phyloP scores from a whole-genome alignment of 1,284 basidiomycete species.

The Golubevia sp. region DNA sequence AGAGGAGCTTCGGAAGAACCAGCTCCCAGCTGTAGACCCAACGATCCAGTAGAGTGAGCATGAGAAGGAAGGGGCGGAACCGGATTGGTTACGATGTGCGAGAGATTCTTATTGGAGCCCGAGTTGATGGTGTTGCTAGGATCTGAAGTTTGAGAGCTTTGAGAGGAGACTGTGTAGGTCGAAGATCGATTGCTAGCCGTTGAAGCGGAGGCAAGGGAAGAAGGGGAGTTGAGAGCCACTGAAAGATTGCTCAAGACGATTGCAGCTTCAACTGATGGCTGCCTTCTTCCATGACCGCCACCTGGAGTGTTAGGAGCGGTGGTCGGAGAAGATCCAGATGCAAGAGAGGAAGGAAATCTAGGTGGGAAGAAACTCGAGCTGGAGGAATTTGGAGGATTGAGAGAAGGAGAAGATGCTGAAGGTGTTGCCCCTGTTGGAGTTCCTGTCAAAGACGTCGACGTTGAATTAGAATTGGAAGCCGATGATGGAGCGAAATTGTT shows the following conservation, averaged over 20 bases:
- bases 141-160: slow-evolving; percentile 40
- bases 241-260: too few relatives aligned
- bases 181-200: slow-evolving; percentile 45
- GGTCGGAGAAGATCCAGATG: too few relatives aligned
- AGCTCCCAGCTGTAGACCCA: background rate
- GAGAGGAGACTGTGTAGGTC: slow-evolving; percentile 43
- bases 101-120: background rate
- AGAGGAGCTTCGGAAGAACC: slow-evolving; percentile 63
- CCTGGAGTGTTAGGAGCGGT: too few relatives aligned
- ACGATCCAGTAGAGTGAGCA: slow-evolving; percentile 2
- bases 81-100: slow-evolving; percentile 59
- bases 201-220: background rate
- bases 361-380: background rate
- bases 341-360: too few relatives aligned
- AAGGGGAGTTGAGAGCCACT: too few relatives aligned
- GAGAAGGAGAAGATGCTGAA: slow-evolving; percentile 6
- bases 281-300: too few relatives aligned
- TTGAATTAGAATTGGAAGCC: slow-evolving; percentile 9
- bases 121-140: too few relatives aligned
- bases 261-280: too few relatives aligned
- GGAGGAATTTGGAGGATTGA: too few relatives aligned
- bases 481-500: slow-evolving; percentile 11
- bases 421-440: slow-evolving; percentile 10
- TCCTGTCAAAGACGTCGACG: slow-evolving; percentile 13
- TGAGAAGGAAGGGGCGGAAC: slow-evolving; percentile 66